phyloP scores from a whole-genome alignment of 352 stramenopile species.

The Pythium oligandrum region DNA sequence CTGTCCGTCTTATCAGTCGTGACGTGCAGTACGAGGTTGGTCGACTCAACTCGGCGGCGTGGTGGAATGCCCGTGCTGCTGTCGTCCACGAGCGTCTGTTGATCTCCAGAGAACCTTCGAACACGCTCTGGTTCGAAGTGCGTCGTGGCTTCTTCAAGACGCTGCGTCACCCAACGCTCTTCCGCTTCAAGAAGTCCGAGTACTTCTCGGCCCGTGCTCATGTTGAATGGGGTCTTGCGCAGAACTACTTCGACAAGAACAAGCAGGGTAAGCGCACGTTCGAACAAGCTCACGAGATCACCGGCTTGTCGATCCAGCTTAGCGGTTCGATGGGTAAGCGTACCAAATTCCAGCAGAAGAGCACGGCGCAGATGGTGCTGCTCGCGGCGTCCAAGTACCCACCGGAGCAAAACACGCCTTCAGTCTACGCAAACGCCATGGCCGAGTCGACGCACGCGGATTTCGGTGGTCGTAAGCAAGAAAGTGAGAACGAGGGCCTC shows the following conservation, averaged over 20 bases:
- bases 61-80: conserved; percentile 73
- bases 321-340: conserved; percentile 91
- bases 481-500: conserved; percentile 29
- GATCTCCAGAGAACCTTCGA: conserved; percentile 53
- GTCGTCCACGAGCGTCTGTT: conserved; percentile 70
- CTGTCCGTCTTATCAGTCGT: conserved; percentile 2
- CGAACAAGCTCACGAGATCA: conserved; percentile 74
- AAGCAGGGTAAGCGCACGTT: conserved; percentile 90
- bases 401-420: conserved; percentile 22
- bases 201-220: conserved; percentile 70
- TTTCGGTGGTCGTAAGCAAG: conserved; percentile 53
- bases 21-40: conserved; percentile 22
- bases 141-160: conserved; percentile 51
- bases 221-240: conserved; percentile 92
- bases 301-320: conserved; percentile 82
- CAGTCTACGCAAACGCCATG: conserved; percentile 49
- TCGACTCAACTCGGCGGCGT: conserved; percentile 37
- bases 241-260: conserved; percentile 90
- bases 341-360: conserved; percentile 94
- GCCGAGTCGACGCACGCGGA: conserved; percentile 57
- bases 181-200: conserved; percentile 29
- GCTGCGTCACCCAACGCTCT: conserved; percentile 31
- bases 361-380: conserved; percentile 87
- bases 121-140: conserved; percentile 77
- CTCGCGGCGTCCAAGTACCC: conserved; percentile 60